Evolutionary conservation across 2,329 filamentous ascomycete species (phyloP).

Genomic region (Diplodia intermedia): DNA sequence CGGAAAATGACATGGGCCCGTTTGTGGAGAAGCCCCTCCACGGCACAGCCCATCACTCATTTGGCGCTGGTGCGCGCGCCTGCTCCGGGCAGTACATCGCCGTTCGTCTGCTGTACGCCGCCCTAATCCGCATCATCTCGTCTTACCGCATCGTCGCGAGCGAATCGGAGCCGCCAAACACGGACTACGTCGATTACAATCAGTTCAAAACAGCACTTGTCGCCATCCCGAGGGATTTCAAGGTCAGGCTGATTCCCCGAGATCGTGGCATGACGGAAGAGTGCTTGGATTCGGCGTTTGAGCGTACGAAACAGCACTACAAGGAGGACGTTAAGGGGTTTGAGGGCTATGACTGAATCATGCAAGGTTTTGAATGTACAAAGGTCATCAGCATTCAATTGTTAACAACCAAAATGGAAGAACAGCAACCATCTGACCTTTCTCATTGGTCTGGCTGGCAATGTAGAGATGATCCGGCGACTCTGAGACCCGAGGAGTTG

Average conservation of each 20-base stretch:
- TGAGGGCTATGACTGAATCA: conserved; percentile 21
- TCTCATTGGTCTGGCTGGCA: too few species aligned
- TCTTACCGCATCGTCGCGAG: conserved; percentile 59
- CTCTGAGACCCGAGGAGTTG: too few species aligned
- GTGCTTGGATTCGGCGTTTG: conserved; percentile 53
- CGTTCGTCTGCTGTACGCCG: conserved; percentile 57
- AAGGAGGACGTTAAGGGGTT: conserved; percentile 44
- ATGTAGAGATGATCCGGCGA: too few species aligned
- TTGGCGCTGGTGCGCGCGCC: conserved; percentile 60
- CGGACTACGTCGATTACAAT: conserved; percentile 69
- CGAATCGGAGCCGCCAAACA: conserved; percentile 61
- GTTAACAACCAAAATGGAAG: not conserved
- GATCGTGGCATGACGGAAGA: conserved; percentile 50
- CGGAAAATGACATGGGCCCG: conserved; percentile 35
- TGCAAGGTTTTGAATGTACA: not conserved
- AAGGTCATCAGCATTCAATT: not conserved
- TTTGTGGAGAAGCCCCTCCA: conserved; percentile 43
- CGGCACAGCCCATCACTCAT: conserved; percentile 54
- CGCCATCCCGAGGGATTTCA: conserved; percentile 66
- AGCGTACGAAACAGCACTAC: conserved; percentile 58
- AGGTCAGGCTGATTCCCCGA: conserved; percentile 62
- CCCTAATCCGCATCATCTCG: conserved; percentile 58
- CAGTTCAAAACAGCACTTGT: conserved; percentile 66
- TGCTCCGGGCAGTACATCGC: conserved; percentile 62
- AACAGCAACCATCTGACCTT: too few species aligned